phyloP scores from a whole-genome alignment of 495 filamentous ascomycete genomes.

The Massariosphaeria phaeospora region DNA sequence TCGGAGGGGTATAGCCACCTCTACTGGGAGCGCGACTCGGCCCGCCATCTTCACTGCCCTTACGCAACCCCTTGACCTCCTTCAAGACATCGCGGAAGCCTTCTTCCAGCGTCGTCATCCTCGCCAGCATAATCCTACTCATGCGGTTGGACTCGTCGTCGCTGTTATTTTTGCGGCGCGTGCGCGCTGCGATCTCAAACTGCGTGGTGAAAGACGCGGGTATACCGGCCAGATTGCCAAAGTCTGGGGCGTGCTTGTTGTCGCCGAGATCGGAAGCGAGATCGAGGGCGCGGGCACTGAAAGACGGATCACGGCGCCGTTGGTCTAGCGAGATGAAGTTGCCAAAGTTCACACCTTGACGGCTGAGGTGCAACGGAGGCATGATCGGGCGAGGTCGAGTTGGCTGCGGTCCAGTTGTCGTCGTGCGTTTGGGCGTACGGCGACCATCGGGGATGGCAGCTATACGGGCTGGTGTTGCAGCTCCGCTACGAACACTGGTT shows the following conservation, averaged over 20 bases:
- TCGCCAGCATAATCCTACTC: constrained; percentile 75
- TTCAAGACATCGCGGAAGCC: constrained; percentile 76
- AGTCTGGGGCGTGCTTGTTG: constrained; percentile 44
- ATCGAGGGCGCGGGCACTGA: constrained; percentile 53
- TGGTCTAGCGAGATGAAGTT: constrained; percentile 43
- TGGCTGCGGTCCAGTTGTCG: constrained; percentile 35
- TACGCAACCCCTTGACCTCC: constrained; percentile 67
- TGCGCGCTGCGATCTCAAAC: constrained; percentile 56
- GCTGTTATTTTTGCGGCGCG: constrained; percentile 30
- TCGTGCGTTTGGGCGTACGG: constrained; percentile 49
- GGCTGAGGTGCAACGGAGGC: constrained; percentile 50
- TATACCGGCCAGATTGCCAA: constrained; percentile 50
- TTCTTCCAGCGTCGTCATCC: constrained; percentile 88
- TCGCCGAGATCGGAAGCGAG: constrained; percentile 69
- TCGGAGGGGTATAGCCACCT: constrained; percentile 5
- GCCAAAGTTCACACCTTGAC: constrained; percentile 49
- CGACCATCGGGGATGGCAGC: constrained; percentile 30
- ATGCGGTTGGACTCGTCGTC: constrained; percentile 60
- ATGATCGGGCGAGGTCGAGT: constrained; percentile 50
- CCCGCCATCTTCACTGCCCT: constrained; percentile 31
- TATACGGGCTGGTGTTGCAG: constrained; percentile 31
- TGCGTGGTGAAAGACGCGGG: constrained; percentile 76
- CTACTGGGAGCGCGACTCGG: constrained; percentile 25
- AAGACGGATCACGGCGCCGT: constrained; percentile 44
- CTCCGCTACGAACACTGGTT: constrained; percentile 20